Evolutionary conservation across 2,329 filamentous ascomycete species (phyloP).

Genomic region (Domatiomyces globalis): DNA sequence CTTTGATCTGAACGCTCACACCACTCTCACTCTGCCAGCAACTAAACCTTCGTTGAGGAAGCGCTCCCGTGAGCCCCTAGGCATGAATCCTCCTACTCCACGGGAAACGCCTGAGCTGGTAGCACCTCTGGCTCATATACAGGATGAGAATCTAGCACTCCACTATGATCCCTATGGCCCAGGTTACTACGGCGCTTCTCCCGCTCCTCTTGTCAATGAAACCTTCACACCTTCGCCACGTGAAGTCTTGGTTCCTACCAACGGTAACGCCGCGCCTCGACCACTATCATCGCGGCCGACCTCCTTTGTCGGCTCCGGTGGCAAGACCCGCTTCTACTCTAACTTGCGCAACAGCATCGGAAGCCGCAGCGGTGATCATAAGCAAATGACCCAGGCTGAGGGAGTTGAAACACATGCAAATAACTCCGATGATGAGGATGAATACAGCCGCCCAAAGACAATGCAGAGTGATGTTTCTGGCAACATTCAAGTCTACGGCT

Average conservation of each 20-base stretch:
- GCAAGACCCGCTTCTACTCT: constrained; percentile 28
- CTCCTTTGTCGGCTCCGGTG: constrained; percentile 21
- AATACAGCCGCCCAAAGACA: constrained; percentile 8
- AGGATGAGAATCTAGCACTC: not conserved
- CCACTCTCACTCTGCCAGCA: constrained; percentile 6
- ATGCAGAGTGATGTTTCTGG: constrained; percentile 15
- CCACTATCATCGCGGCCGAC: constrained; percentile 11
- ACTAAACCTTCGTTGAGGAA: constrained; percentile 9
- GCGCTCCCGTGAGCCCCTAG: constrained; percentile 26
- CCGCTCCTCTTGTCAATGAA: not conserved
- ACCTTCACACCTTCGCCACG: not conserved
- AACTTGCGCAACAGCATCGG: constrained; percentile 18
- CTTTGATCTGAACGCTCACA: not conserved
- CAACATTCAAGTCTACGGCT: constrained; percentile 16
- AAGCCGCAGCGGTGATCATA: constrained; percentile 2
- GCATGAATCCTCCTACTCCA: constrained; percentile 34
- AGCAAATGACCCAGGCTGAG: constrained; percentile 3
- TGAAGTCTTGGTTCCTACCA: not conserved
- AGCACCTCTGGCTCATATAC: not conserved
- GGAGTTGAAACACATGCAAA: constrained; percentile 7
- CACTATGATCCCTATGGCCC: not conserved
- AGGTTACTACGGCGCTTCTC: not conserved
- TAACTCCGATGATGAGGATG: not conserved
- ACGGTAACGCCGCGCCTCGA: not conserved
- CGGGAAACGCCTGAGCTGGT: constrained; percentile 14